Conservation (phyloP, 768 basidiomycete genomes). For the Boletus edulis region DNA sequence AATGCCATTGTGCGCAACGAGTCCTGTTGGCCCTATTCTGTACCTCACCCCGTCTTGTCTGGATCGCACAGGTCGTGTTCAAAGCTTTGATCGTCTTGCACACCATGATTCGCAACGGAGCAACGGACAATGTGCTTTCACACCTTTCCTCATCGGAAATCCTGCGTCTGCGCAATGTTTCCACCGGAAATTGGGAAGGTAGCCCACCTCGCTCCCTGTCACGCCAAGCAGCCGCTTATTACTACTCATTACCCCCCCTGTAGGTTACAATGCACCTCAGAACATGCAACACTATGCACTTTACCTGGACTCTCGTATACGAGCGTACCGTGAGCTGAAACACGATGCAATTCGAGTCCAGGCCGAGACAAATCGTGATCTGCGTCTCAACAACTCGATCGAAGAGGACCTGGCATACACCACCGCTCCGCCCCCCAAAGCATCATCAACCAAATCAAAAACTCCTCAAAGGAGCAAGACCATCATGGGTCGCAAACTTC, state of each 20-base stretch:
- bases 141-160: constrained; percentile 82
- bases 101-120: constrained; percentile 95
- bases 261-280: constrained; percentile 83
- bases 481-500: constrained; percentile 76
- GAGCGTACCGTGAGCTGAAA: constrained; percentile 84
- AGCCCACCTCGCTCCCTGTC: constrained; percentile 12
- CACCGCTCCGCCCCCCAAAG: constrained; percentile 27
- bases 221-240: neutral
- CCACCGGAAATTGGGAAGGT: constrained; percentile 89
- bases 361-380: constrained; percentile 86
- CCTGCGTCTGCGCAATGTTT: constrained; percentile 78
- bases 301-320: constrained; percentile 88
- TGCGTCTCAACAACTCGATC: constrained; percentile 60
- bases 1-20: constrained; percentile 75
- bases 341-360: constrained; percentile 95
- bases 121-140: constrained; percentile 87
- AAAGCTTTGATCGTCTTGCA: constrained; percentile 95
- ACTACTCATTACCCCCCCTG: neutral
- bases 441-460: constrained; percentile 32
- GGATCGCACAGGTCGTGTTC: constrained; percentile 77
- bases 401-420: constrained; percentile 52
- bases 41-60: neutral
- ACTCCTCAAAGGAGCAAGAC: constrained; percentile 66
- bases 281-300: constrained; percentile 84
- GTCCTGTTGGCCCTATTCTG: neutral